These are phyloP conservation scores for Coffea canephora DNA, from an alignment of 257 asterid species.

Conservation along the genomic window DNA sequence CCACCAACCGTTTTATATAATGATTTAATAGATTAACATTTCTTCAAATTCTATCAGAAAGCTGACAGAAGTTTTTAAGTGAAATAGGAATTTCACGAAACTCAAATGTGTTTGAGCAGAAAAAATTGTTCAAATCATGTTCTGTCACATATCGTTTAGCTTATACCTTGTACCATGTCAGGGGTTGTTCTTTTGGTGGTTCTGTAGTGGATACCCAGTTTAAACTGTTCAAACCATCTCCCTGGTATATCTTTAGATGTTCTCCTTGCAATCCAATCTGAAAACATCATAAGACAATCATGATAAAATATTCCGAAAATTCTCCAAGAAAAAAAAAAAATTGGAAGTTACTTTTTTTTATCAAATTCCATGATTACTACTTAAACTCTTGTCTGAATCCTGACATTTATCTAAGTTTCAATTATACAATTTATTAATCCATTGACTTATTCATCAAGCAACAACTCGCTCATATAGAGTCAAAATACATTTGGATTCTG, in stretches of 20 bases:
- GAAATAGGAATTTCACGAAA: not conserved
- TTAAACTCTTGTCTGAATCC: not conserved
- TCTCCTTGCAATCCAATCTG: slow-evolving; percentile 88
- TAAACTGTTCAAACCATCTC: slow-evolving; percentile 38
- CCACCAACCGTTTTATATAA: not conserved
- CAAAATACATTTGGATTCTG: too few relatives aligned
- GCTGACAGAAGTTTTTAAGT: not conserved
- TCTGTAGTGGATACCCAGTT: slow-evolving; percentile 61
- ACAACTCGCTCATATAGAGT: too few relatives aligned
- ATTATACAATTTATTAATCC: not conserved
- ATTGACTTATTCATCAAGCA: not conserved
- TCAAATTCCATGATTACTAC: not conserved
- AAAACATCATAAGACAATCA: slow-evolving; percentile 14
- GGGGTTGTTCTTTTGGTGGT: slow-evolving; percentile 80
- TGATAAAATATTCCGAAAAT: slow-evolving; percentile 3
- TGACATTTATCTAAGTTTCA: not conserved
- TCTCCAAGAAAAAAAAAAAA: not conserved
- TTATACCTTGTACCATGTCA: slow-evolving; percentile 93
- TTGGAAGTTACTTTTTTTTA: not conserved
- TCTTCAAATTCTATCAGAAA: not conserved
- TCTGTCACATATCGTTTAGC: not conserved
- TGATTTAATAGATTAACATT: not conserved
- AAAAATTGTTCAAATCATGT: not conserved
- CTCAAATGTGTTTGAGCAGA: not conserved
- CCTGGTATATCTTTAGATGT: slow-evolving; percentile 49